Percentiles rank a stretch among this genome's conserved stretches.
Conservation (phyloP, 805 yeast species). For the Candida tibetensis region DNA sequence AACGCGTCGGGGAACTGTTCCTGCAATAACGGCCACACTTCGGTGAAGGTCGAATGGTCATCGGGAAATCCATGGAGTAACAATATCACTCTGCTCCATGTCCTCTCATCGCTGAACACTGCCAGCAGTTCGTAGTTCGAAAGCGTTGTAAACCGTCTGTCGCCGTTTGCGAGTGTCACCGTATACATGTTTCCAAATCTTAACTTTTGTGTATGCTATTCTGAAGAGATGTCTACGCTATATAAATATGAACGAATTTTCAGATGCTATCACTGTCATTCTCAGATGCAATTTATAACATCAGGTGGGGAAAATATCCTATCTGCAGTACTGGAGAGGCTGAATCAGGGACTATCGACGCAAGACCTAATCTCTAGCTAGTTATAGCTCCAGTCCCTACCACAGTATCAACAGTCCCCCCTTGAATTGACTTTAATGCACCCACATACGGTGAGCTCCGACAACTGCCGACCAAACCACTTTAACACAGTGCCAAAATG, state of each 20-base stretch:
- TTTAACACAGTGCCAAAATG: no score
- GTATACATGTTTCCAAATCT: constrained; percentile 1
- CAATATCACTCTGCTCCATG: constrained; percentile 9
- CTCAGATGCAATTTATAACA: not conserved
- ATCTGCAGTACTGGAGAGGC: no score
- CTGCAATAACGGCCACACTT: constrained; percentile 16
- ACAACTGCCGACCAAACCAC: no score
- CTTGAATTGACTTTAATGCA: no score
- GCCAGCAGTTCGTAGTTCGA: constrained; percentile 15
- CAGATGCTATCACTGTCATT: not conserved
- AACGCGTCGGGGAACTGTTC: constrained; percentile 10
- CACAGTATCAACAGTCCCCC: no score
- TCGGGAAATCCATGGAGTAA: constrained; percentile 33
- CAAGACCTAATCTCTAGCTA: no score
- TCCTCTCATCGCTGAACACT: constrained; percentile 12
- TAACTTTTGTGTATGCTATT: not conserved
- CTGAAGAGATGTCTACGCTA: not conserved
- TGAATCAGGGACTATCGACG: no score
- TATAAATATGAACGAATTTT: no score
- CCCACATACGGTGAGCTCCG: no score
- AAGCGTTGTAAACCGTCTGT: constrained; percentile 19
- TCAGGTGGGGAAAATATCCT: no score
- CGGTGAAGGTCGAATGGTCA: constrained; percentile 26
- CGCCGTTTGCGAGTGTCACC: constrained; percentile 11
- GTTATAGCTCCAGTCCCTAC: no score